Percentiles rank a stretch among this genome's conserved stretches.
These are phyloP conservation scores for Leccinum pellstonianum DNA, from an alignment of 768 basidiomycete genomes.

Conservation along the genomic window DNA sequence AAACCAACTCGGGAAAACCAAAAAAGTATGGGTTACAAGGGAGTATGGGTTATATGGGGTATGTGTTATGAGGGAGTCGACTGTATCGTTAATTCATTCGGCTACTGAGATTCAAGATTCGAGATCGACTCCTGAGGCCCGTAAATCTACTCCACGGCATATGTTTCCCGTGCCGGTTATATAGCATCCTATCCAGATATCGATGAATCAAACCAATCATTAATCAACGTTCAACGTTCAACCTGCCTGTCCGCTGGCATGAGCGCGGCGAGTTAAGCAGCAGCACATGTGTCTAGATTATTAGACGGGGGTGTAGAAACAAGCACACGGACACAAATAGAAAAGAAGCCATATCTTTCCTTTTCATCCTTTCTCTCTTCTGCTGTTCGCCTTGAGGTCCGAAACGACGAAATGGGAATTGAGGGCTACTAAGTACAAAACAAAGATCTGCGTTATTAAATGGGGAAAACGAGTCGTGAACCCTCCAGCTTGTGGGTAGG, in stretches of 20 bases:
- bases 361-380: not conserved
- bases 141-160: not conserved
- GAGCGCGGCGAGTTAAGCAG: not conserved
- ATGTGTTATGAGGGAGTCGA: too few relatives aligned
- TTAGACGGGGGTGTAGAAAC: not conserved
- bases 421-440: not conserved
- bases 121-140: not conserved
- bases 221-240: not conserved
- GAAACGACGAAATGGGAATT: not conserved
- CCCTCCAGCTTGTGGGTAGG: not conserved
- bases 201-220: not conserved
- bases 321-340: not conserved
- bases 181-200: not conserved
- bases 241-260: not conserved
- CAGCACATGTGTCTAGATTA: not conserved
- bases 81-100: not conserved
- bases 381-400: not conserved
- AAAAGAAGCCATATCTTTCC: not conserved
- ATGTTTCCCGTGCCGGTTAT: not conserved
- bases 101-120: not conserved
- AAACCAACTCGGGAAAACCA: too few relatives aligned
- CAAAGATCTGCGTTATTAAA: not conserved
- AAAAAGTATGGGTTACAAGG: too few relatives aligned
- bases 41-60: too few relatives aligned
- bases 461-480: not conserved